Base-by-base conservation (phyloP, 1,139 yeast species). In the Suhomyces maxii region DNA sequence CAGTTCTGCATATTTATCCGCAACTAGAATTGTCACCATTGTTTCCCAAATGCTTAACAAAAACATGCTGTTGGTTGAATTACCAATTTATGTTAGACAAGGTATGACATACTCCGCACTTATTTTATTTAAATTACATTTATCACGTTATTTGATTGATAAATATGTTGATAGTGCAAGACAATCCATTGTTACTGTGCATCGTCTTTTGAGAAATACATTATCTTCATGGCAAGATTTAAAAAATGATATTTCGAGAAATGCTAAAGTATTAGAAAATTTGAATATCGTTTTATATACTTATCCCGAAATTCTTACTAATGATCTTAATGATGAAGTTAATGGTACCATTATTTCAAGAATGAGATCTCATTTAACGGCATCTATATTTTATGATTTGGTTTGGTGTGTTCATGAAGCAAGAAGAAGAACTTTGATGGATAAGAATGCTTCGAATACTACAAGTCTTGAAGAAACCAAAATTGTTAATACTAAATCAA, bases 391-490 rank as follows among this genome's bases (percentile, higher is more conserved):
- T 59, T 91, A 91, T 63, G 98, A 91, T 65, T 76, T 91, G 48
- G 93, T 91, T 14, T 90, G 96, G 93, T 88, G 96, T 61, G 88
- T 91, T 41, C 97, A 91, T 64, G 97, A 91, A 61, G 97, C 97
- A 0, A 76, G 96, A 63, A 76, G 97, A 61, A 72, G 96, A 49
- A 82, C 84, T 13, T 64, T 81, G 43, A 71, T 77, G 26, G 81
- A 73, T 45, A 79, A 79, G 44, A 66, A 64, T 45, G 47, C 42
- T 31, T 40, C 40, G 3, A 38, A 34, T 7, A 36, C 45, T n/a
- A 33, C 41, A 11, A 13, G 34, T 10, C 37, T 40, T 10, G 50
- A 42, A 35, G 51, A 45, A 7, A 39, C 42, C 11, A 34, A 36
- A 30, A 39, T 25, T 14, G 37, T 39, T 8, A 41, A 37, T 26